A percentile compares a stretch with the other conserved stretches of the same genome.
phyloP scores from a whole-genome alignment of 2,329 filamentous ascomycete genomes.

The Phyllosticta paracitricarpa region DNA sequence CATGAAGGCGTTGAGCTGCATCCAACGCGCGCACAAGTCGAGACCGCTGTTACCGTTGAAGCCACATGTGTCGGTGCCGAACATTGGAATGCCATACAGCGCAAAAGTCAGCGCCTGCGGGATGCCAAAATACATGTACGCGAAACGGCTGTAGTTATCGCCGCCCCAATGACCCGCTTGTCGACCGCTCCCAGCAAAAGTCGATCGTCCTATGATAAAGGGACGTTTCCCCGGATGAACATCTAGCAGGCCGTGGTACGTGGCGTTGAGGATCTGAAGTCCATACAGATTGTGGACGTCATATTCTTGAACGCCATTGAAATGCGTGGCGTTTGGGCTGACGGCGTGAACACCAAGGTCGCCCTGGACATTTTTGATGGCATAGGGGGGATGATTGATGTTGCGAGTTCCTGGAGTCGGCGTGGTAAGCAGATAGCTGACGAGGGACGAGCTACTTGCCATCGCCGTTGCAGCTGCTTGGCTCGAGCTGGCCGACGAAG shows the following conservation, averaged over 20 bases:
- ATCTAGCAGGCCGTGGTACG: conserved; percentile 57
- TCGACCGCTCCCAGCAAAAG: conserved; percentile 66
- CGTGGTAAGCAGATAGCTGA: conserved; percentile 45
- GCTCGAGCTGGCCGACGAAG: conserved; percentile 43
- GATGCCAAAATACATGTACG: conserved; percentile 67
- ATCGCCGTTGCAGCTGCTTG: conserved; percentile 36
- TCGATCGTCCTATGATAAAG: conserved; percentile 75
- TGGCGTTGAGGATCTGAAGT: conserved; percentile 65
- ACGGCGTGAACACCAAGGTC: conserved; percentile 65
- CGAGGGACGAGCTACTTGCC: conserved; percentile 18
- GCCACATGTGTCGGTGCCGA: conserved; percentile 52
- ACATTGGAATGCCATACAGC: conserved; percentile 69
- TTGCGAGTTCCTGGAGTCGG: conserved; percentile 56
- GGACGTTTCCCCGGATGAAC: conserved; percentile 61
- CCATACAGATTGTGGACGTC: conserved; percentile 76
- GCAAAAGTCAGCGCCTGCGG: conserved; percentile 67
- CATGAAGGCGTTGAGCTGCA: conserved; percentile 65
- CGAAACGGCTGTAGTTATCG: conserved; percentile 60
- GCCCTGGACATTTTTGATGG: conserved; percentile 63
- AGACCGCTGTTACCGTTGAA: conserved; percentile 58
- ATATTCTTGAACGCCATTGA: conserved; percentile 64
- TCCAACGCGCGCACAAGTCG: conserved; percentile 65
- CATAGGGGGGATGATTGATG: conserved; percentile 65
- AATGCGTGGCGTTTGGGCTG: conserved; percentile 67
- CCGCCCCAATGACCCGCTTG: conserved; percentile 75